Evolutionary conservation across 2,329 filamentous ascomycete species (phyloP).

Genomic region (Colletotrichum neosansevieriae): DNA sequence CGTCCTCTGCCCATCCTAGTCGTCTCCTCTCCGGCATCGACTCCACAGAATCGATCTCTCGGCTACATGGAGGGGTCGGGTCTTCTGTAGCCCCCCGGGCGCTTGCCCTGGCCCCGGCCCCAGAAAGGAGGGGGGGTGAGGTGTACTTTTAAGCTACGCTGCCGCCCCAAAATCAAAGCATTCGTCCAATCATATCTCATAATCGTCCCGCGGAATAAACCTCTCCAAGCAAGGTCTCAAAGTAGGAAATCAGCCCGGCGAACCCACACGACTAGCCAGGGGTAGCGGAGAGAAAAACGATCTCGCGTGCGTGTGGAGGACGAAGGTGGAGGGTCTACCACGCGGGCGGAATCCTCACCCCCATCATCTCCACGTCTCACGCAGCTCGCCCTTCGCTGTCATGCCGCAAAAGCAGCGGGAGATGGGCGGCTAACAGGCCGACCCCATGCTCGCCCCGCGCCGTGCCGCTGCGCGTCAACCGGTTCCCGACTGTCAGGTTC

Average conservation of each 20-base stretch:
- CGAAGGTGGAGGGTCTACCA: constrained; percentile 1
- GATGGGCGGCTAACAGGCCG: constrained; percentile 43
- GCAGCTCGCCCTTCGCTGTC: constrained; percentile 44
- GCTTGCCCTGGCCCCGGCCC: constrained; percentile 42
- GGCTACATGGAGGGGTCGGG: constrained; percentile 19
- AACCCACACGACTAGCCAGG: constrained; percentile 9
- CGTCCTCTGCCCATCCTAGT: not conserved
- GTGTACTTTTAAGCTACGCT: constrained; percentile 58
- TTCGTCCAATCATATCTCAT: constrained; percentile 68
- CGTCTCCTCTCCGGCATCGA: not conserved
- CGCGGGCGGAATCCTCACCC: constrained; percentile 19
- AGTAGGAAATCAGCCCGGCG: not conserved
- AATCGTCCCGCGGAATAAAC: constrained; percentile 57
- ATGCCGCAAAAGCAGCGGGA: constrained; percentile 55
- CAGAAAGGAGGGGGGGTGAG: constrained; percentile 47
- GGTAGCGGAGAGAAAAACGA: not conserved
- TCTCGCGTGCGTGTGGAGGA: constrained; percentile 11
- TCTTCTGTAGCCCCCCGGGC: constrained; percentile 46
- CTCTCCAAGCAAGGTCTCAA: constrained; percentile 41
- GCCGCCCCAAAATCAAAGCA: constrained; percentile 49
- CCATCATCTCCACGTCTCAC: constrained; percentile 17
- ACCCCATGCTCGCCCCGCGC: constrained; percentile 41
- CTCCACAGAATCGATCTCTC: constrained; percentile 21
- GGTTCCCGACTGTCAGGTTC: constrained; percentile 46
- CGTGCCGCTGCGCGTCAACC: constrained; percentile 43